Evolutionary conservation across 768 basidiomycete species (phyloP).

Genomic region (Collybia sordida): DNA sequence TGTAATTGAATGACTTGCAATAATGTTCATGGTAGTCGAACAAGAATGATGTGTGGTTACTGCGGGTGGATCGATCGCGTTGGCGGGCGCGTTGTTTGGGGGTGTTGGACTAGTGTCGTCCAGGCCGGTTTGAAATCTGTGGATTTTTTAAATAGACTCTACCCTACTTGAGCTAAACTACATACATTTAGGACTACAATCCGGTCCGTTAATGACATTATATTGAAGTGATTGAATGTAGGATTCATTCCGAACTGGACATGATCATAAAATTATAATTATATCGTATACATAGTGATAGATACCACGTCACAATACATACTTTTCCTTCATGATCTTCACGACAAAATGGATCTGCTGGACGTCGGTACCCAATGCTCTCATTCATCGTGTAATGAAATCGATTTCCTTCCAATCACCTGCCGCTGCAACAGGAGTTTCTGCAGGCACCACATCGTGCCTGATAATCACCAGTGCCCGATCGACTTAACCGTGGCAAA

Average conservation of each 20-base stretch:
- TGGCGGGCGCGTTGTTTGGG: not conserved
- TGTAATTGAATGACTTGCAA: conserved; percentile 43
- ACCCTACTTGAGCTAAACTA: no score
- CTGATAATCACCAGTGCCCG: conserved; percentile 61
- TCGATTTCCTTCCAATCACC: conserved; percentile 78
- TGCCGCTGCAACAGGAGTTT: conserved; percentile 62
- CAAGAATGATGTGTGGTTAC: conserved; percentile 11
- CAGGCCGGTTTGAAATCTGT: no score
- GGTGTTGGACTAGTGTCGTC: no score
- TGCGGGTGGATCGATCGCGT: conserved; percentile 3
- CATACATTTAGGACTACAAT: not conserved
- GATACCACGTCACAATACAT: no score
- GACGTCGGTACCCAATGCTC: conserved; percentile 68
- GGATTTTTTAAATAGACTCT: no score
- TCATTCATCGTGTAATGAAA: conserved; percentile 51
- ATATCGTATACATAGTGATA: no score
- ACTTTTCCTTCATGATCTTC: no score
- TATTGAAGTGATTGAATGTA: no score
- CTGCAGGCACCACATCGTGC: conserved; percentile 63
- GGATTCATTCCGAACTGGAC: no score
- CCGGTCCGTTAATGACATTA: no score
- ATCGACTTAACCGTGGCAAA: conserved; percentile 3
- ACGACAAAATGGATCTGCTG: conserved; percentile 34
- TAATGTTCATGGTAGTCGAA: conserved; percentile 67
- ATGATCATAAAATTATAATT: no score